phyloP scores from a whole-genome alignment of 73 alveolate species.

The Symbiodinium pilosum region DNA sequence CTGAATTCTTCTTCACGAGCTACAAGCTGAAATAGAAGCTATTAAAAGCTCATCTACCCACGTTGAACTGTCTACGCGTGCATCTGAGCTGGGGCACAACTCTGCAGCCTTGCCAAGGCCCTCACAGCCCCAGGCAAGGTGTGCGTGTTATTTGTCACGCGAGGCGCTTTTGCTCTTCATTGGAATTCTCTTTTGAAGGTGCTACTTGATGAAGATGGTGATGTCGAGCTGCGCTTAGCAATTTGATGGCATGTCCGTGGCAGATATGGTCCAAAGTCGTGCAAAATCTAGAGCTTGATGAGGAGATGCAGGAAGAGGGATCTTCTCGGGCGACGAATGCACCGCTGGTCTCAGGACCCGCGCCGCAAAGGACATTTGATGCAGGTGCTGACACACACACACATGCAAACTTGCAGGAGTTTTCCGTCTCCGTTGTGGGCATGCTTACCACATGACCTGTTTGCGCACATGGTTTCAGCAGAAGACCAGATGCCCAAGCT shows the following conservation, averaged over 20 bases:
- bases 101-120: neutral
- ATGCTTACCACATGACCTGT: conserved; percentile 60
- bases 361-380: no score
- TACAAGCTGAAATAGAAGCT: no score
- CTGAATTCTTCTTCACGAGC: neutral
- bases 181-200: neutral
- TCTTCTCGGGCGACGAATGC: neutral
- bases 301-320: neutral
- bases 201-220: conserved; percentile 67
- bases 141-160: no score
- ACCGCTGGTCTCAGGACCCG: neutral
- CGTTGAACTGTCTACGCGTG: no score
- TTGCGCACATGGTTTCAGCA: conserved; percentile 74
- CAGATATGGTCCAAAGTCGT: no score
- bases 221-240: no score
- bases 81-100: no score
- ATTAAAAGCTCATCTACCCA: no score
- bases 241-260: no score
- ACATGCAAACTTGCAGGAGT: conserved; percentile 37
- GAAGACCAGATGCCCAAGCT: conserved; percentile 51
- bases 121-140: neutral
- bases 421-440: conserved; percentile 65
- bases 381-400: no score
- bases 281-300: no score
- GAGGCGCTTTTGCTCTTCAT: neutral